Evolutionary conservation across 768 basidiomycete species (phyloP).

Genomic region (Strobilomyces confusus): DNA sequence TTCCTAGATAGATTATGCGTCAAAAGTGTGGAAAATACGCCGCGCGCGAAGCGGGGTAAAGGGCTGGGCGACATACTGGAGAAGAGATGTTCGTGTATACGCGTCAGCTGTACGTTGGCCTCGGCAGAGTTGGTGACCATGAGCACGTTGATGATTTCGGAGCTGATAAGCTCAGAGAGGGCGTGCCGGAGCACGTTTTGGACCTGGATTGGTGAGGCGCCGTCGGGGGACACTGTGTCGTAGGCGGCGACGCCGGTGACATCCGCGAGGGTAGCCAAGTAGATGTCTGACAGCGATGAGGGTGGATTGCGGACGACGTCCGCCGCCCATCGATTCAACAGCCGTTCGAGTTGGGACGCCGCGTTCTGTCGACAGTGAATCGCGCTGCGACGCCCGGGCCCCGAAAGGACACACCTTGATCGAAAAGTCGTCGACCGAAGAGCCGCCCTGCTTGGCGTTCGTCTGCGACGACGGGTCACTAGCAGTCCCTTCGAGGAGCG

Average conservation of each 20-base stretch:
- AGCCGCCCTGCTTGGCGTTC: constrained; percentile 42
- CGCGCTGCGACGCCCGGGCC: background rate
- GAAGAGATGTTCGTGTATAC: constrained; percentile 87
- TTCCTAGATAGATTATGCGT: constrained; percentile 44
- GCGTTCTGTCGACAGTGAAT: constrained; percentile 49
- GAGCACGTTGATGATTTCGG: constrained; percentile 80
- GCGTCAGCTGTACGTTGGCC: constrained; percentile 77
- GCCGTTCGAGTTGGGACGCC: constrained; percentile 75
- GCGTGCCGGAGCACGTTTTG: constrained; percentile 80
- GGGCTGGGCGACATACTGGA: constrained; percentile 50
- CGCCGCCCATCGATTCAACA: constrained; percentile 80
- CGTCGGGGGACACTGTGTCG: constrained; percentile 38
- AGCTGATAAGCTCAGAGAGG: constrained; percentile 66
- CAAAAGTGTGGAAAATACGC: background rate
- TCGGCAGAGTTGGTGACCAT: constrained; percentile 84
- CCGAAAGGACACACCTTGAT: constrained; percentile 56
- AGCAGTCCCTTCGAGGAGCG: constrained; percentile 45
- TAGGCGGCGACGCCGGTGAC: constrained; percentile 42
- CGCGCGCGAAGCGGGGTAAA: background rate
- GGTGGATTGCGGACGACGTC: constrained; percentile 3
- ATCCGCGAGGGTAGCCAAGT: constrained; percentile 56
- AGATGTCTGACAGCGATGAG: constrained; percentile 45
- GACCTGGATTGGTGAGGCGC: constrained; percentile 62
- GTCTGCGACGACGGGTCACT: constrained; percentile 35
- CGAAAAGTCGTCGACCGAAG: constrained; percentile 82